phyloP scores from a whole-genome alignment of 768 basidiomycete genomes.

The Dioszegia hungarica region DNA sequence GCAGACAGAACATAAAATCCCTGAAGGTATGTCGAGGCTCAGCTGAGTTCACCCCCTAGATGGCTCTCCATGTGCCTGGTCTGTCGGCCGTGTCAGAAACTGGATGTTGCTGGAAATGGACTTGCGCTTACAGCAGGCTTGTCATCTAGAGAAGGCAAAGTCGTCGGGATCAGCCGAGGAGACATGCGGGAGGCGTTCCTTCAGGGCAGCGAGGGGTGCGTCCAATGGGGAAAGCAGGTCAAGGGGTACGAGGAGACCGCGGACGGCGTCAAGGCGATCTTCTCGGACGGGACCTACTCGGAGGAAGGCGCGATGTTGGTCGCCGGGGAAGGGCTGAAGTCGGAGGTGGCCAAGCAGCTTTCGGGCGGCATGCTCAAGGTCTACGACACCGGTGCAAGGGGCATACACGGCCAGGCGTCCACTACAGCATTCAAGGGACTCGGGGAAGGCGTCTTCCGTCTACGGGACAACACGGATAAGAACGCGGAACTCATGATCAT shows the following conservation, averaged over 20 bases:
- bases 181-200: conserved; percentile 15
- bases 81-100: too few species aligned
- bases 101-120: too few species aligned
- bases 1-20: conserved; percentile 1
- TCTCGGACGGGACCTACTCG: conserved; percentile 16
- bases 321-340: conserved; percentile 20
- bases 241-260: conserved; percentile 11
- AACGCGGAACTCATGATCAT: conserved; percentile 4
- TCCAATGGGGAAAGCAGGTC: conserved; percentile 10
- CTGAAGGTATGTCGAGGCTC: background rate
- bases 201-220: conserved; percentile 10
- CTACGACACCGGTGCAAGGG: conserved; percentile 18
- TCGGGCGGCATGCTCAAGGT: conserved; percentile 16
- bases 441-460: conserved; percentile 18
- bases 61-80: too few species aligned
- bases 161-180: conserved; percentile 18
- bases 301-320: conserved; percentile 21
- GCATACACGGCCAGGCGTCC: conserved; percentile 26
- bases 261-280: conserved; percentile 12
- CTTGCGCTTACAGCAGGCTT: too few species aligned
- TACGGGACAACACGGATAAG: background rate
- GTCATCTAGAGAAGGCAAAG: conserved; percentile 4
- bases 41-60: too few species aligned
- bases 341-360: conserved; percentile 19
- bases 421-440: conserved; percentile 17